Evolutionary conservation across 129 eudicot species (phyloP).

Genomic region (Lactuca saligna): DNA sequence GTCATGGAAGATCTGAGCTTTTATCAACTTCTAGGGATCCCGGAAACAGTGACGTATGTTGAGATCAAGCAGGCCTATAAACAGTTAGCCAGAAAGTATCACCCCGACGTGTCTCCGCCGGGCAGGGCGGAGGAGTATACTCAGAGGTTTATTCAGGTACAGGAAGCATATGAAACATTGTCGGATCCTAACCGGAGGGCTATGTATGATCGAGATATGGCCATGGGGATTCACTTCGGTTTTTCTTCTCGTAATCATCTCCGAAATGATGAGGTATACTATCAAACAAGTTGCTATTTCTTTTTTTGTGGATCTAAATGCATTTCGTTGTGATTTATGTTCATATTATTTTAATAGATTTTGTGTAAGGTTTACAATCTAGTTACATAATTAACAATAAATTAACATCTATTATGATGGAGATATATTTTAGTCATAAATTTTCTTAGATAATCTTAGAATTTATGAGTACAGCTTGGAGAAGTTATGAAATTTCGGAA

Average conservation of each 20-base stretch:
- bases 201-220: slow-evolving; percentile 65
- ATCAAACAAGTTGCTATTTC: background rate
- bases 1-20: slow-evolving; percentile 39
- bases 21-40: slow-evolving; percentile 77
- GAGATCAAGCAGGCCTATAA: slow-evolving; percentile 92
- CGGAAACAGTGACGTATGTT: slow-evolving; percentile 50
- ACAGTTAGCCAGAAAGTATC: slow-evolving; percentile 83
- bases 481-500: background rate
- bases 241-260: slow-evolving; percentile 47
- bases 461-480: background rate
- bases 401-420: too few species aligned
- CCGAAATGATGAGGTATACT: slow-evolving; percentile 48
- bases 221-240: slow-evolving; percentile 56
- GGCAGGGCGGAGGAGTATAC: slow-evolving; percentile 78
- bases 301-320: background rate
- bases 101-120: slow-evolving; percentile 99
- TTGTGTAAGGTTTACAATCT: background rate
- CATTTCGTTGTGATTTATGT: background rate
- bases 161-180: slow-evolving; percentile 87
- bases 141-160: slow-evolving; percentile 76
- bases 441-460: too few species aligned
- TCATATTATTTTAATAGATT: slow-evolving; percentile 3
- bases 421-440: too few species aligned
- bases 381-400: background rate
- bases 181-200: slow-evolving; percentile 82